These are phyloP conservation scores for Bondarzewia mesenterica DNA, from an alignment of 1,284 basidiomycete genomes.

Conservation along the genomic window DNA sequence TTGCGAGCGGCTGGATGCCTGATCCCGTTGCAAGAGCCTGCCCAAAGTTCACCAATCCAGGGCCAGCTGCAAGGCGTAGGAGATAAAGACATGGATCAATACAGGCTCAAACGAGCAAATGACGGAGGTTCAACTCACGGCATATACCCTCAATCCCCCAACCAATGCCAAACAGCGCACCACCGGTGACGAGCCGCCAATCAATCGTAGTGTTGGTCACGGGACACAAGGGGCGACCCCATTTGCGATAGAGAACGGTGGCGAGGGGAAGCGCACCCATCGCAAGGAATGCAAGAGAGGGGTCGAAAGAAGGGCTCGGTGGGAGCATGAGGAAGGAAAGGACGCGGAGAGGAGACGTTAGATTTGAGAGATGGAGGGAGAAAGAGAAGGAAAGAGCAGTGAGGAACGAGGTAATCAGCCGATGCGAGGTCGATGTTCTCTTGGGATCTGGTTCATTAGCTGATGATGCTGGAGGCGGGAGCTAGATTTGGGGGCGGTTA, in stretches of 20 bases:
- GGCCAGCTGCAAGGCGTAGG: slow-evolving; percentile 33
- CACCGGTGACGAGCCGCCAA: slow-evolving; percentile 40
- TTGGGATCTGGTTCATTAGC: not conserved
- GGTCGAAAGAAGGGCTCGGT: slow-evolving; percentile 39
- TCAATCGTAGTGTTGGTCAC: slow-evolving; percentile 36
- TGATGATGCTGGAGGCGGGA: not conserved
- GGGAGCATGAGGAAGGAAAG: slow-evolving; percentile 49
- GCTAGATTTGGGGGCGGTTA: not conserved
- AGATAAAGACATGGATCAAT: not conserved
- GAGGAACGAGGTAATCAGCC: slow-evolving; percentile 26
- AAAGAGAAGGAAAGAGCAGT: slow-evolving; percentile 48
- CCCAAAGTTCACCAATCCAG: slow-evolving; percentile 47
- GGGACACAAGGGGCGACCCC: slow-evolving; percentile 22
- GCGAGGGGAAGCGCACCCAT: slow-evolving; percentile 37
- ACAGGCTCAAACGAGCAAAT: not conserved
- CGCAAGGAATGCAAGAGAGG: slow-evolving; percentile 43
- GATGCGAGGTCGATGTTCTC: not conserved
- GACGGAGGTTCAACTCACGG: slow-evolving; percentile 32
- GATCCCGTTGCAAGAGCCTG: slow-evolving; percentile 30
- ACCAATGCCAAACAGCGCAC: slow-evolving; percentile 55
- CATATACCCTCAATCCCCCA: slow-evolving; percentile 64
- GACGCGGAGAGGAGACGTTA: slow-evolving; percentile 45
- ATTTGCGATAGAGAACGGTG: slow-evolving; percentile 30
- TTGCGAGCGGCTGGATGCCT: slow-evolving; percentile 21
- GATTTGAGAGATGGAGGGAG: slow-evolving; percentile 47